Percentiles rank a stretch among this genome's conserved stretches.
Conservation (phyloP, 257 asterid genomes). For the Solanum ossicruentum region DNA sequence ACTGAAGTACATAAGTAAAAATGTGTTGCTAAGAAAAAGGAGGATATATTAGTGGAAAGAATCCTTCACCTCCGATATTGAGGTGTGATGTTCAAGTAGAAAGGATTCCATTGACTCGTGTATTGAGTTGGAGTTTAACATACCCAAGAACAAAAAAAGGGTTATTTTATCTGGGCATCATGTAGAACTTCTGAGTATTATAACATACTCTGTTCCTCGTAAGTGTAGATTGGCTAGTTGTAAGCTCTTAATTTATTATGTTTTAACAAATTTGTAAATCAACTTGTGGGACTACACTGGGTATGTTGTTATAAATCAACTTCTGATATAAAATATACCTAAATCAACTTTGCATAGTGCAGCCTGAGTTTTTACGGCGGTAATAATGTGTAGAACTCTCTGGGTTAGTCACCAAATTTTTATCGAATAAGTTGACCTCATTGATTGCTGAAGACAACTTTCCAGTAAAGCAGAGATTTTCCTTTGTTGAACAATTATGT, state of each 20-base stretch:
- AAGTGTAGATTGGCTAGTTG: background rate
- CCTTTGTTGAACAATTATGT: background rate
- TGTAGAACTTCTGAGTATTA: background rate
- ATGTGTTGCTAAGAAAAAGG: background rate
- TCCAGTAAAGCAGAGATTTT: background rate
- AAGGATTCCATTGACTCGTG: background rate
- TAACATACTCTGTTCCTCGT: background rate
- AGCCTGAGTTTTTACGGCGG: background rate
- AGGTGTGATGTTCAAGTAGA: background rate
- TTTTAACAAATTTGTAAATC: background rate
- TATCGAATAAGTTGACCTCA: background rate
- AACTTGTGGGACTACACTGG: background rate
- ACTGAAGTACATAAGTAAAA: background rate
- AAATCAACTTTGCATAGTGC: background rate
- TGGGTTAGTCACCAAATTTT: background rate
- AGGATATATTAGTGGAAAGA: background rate
- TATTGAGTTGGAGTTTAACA: background rate
- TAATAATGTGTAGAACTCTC: background rate
- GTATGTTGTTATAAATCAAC: background rate
- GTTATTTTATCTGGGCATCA: background rate
- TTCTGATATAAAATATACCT: background rate
- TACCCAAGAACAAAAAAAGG: background rate
- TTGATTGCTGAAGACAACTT: background rate
- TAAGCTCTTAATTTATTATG: background rate
- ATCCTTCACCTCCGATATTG: background rate